Base-by-base conservation (phyloP, 768 basidiomycete genomes). In the Naematelia encephala region DNA sequence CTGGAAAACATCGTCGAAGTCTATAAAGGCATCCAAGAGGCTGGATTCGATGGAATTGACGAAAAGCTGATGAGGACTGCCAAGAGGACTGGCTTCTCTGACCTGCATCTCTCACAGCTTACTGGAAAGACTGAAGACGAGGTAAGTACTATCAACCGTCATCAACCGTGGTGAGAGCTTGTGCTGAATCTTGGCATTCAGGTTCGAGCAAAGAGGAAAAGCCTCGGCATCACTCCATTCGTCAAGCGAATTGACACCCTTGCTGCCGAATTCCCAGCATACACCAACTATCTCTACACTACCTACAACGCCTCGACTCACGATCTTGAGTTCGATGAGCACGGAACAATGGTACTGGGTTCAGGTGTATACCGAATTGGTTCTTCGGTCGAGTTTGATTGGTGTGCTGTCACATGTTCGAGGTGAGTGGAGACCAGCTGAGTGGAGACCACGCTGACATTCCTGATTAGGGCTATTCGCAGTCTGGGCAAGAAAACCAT, bases 361-460 rank as follows among this genome's bases (percentile, higher is more conserved):
- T 90, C 88, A 60, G 96, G 96, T 68, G 96, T 99, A 21, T 98
- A 99, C 80, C 87, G 96, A 60, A 98, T 99, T 67, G 96, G 96
- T 47, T 91, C 89, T 78, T 92, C 90, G 64, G 96, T 99, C 73
- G 96, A 99, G 81, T 99, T 99, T 76, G 96, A 99, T 77, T 99
- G 96, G 96, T 99, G 96, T 77, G 94, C 96, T n/a, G 96, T 99
- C 42, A 97, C 94, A 1, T 98, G 93, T 76, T 91, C 92, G 13
- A 83, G 34, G 34, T 39, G 34, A 39, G 34, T n/a, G n/a, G n/a
- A n/a, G n/a, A n/a, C n/a, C n/a, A n/a, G n/a, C n/a, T n/a, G n/a
- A n/a, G n/a, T n/a, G n/a, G n/a, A n/a, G n/a, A n/a, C n/a, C n/a
- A n/a, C n/a, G n/a, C n/a, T n/a, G n/a, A n/a, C n/a, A n/a, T n/a